phyloP scores from a whole-genome alignment of 768 basidiomycete species.

The Cystofilobasidium capitatum region DNA sequence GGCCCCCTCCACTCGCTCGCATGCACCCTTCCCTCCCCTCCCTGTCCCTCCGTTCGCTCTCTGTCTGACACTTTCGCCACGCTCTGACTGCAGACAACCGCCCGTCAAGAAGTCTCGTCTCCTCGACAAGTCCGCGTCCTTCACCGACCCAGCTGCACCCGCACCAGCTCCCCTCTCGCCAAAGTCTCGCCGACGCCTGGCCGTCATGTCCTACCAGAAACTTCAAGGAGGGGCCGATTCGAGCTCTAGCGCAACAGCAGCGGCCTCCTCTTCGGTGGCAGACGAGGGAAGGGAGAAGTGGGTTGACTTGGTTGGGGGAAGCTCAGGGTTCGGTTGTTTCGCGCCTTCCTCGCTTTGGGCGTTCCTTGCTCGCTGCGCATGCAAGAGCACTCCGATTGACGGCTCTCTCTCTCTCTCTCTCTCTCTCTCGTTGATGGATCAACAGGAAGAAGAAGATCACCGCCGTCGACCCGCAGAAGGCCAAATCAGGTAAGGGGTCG shows the following conservation, averaged over 20 bases:
- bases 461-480: not conserved
- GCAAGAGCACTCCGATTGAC: not conserved
- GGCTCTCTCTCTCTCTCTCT: not conserved
- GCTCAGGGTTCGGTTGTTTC: too few relatives aligned
- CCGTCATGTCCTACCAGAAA: not conserved
- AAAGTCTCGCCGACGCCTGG: not conserved
- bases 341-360: not conserved
- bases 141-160: not conserved
- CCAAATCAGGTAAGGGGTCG: too few relatives aligned
- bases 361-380: not conserved
- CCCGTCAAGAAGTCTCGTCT: not conserved
- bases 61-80: not conserved
- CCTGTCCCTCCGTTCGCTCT: not conserved
- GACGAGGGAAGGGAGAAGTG: not conserved
- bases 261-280: not conserved
- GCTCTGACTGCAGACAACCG: not conserved
- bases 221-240: not conserved
- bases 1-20: too few relatives aligned
- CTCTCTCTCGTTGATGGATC: not conserved
- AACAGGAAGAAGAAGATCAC: conserved; percentile 3
- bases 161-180: not conserved
- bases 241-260: too few relatives aligned
- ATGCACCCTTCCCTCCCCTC: too few relatives aligned
- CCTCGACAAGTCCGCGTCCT: not conserved
- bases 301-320: not conserved